A percentile compares a stretch with the other conserved stretches of the same genome.
These are phyloP conservation scores for Yarrowia divulgata DNA, from an alignment of 805 yeast species.

Conservation along the genomic window DNA sequence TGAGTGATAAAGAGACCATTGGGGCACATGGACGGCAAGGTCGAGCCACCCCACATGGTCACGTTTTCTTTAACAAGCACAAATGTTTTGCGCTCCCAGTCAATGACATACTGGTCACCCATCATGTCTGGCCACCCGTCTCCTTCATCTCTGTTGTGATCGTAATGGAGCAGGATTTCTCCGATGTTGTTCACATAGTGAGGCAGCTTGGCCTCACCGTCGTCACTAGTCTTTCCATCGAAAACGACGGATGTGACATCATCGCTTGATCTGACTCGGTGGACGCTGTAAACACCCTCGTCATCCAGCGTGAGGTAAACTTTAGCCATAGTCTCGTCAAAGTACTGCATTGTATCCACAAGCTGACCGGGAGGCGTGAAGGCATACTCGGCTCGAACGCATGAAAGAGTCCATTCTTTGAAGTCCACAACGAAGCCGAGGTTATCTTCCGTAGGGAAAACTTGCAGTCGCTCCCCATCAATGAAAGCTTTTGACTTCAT, in stretches of 20 bases:
- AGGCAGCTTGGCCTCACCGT: slow-evolving; percentile 6
- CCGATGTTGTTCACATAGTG: slow-evolving; percentile 2
- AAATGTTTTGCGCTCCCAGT: slow-evolving; percentile 5
- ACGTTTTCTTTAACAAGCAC: not conserved
- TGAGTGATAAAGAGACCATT: slow-evolving; percentile 14
- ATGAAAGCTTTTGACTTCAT: slow-evolving; percentile 12
- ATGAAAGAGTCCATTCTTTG: not conserved
- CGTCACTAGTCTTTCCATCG: not conserved
- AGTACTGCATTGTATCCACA: not conserved
- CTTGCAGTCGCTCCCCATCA: not conserved
- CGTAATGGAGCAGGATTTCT: slow-evolving; percentile 1
- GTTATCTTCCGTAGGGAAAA: not conserved
- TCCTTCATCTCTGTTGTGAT: slow-evolving; percentile 6
- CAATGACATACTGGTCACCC: slow-evolving; percentile 18
- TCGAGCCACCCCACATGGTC: not conserved
- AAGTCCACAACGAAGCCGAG: slow-evolving; percentile 1
- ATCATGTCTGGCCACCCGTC: slow-evolving; percentile 13
- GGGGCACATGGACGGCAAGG: slow-evolving; percentile 11
- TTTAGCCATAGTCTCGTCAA: slow-evolving; percentile 1
- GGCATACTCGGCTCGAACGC: not conserved
- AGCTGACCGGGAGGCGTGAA: not conserved
- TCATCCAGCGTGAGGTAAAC: not conserved
- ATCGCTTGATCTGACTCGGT: not conserved
- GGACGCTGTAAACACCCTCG: not conserved
- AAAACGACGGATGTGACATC: not conserved